Evolutionary conservation across 257 asterid species (phyloP).

Genomic region (Penstemon eatonii): DNA sequence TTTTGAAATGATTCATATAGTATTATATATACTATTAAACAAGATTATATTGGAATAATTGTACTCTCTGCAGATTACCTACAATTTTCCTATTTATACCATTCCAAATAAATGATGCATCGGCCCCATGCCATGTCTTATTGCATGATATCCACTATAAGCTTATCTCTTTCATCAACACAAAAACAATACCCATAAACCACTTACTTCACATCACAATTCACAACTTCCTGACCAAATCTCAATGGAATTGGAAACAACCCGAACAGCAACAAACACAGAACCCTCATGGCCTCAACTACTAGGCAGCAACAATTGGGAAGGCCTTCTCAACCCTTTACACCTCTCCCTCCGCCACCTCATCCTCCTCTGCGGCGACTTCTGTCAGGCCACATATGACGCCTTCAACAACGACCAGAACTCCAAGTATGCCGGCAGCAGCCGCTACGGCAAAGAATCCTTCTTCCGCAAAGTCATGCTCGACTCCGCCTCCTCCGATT

Average conservation of each 20-base stretch:
- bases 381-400: slow-evolving; percentile 88
- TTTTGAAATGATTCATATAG: too few species aligned
- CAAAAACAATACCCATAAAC: too few species aligned
- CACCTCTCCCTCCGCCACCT: slow-evolving; percentile 61
- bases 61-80: too few species aligned
- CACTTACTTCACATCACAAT: too few species aligned
- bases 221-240: too few species aligned
- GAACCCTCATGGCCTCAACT: slow-evolving; percentile 59
- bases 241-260: background rate
- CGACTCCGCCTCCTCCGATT: slow-evolving; percentile 43
- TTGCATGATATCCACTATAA: too few species aligned
- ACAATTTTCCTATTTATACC: too few species aligned
- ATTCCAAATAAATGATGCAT: too few species aligned
- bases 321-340: slow-evolving; percentile 66
- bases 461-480: slow-evolving; percentile 70
- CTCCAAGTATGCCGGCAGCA: slow-evolving; percentile 79
- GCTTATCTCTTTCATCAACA: too few species aligned
- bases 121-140: too few species aligned
- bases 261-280: background rate
- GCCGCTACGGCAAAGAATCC: slow-evolving; percentile 73
- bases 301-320: slow-evolving; percentile 70
- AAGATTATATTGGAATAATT: too few species aligned
- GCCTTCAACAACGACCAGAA: slow-evolving; percentile 83
- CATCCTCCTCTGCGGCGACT: slow-evolving; percentile 81
- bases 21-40: too few species aligned